Percentiles rank a stretch among this genome's conserved stretches.
Evolutionary conservation across 2,329 filamentous ascomycete species (phyloP).

Genomic region (Fusarium secorum): DNA sequence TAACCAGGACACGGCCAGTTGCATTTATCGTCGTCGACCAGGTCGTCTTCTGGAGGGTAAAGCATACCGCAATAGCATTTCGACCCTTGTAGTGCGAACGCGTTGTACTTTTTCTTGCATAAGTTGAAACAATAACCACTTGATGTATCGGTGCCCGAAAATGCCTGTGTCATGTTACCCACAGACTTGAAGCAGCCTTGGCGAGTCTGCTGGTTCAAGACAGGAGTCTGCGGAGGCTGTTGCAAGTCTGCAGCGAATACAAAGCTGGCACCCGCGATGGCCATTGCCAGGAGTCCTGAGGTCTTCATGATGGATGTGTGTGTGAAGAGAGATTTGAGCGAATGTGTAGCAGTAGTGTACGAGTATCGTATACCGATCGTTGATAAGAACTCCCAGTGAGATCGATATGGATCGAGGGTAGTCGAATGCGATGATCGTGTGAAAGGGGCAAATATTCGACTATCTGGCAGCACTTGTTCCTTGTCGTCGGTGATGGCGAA

Average conservation of each 20-base stretch:
- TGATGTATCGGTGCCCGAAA: not conserved
- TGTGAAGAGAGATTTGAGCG: not conserved
- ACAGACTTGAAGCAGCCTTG: not conserved
- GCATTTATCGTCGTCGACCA: slow-evolving; percentile 68
- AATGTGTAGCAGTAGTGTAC: not conserved
- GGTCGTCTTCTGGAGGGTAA: not conserved
- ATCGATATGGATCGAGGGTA: not conserved
- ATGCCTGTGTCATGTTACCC: not conserved
- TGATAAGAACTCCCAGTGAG: not conserved
- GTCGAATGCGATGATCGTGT: not conserved
- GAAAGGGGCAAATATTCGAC: not conserved
- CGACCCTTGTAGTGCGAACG: not conserved
- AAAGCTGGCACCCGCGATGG: not conserved
- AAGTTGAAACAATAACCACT: not conserved
- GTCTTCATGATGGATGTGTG: not conserved
- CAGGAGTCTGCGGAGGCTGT: not conserved
- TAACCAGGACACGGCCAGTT: slow-evolving; percentile 71
- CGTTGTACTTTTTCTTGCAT: not conserved
- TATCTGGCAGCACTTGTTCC: not conserved
- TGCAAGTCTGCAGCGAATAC: not conserved
- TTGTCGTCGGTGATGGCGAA: not conserved
- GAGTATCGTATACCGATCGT: not conserved
- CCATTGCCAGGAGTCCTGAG: not conserved
- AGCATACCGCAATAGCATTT: not conserved
- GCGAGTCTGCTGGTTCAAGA: not conserved